Evolutionary conservation across 768 basidiomycete species (phyloP), one percentile per base, ranked within the genome.

Genomic region (Agrocybe praecox): DNA sequence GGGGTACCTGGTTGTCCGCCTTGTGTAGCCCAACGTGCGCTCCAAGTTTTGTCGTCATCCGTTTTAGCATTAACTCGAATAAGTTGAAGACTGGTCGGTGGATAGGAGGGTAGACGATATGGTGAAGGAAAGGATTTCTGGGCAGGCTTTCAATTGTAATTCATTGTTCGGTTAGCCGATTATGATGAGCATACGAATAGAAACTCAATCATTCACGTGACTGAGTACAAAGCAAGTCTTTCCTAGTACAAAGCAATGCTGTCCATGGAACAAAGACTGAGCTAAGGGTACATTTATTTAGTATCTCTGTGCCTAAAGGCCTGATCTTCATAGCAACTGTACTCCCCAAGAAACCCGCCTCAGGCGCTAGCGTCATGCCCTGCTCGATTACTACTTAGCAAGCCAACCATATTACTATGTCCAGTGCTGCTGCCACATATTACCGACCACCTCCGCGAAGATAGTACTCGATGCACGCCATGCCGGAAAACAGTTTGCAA

Each of bases 41-140:
- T 22, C 75, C 73, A 42, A 82, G 65, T 68, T 74, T 81, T 59
- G 78, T 76, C 18, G 81, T 75, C 81, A 84, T 82, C 66, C 79
- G 73, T 71, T 76, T 80, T 52, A 83, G 74, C 74, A 79, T 79
- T 65, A 71, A 70, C 59, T 32, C 52, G 17, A 22, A 26, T 32
- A 42, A 55, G 53, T 42, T 56, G 46, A 53, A 54, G 53, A 59
- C 55, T 45, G 44, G 52, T 50, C 21, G 33, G 21, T 29, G 47
- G 19, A 52, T 42, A 26, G 44, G 49, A 26, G 33, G 46, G 40
- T 29, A 46, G 40, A 46, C 45, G 54, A 53, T 49, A 40, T n/a
- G 53, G 43, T 26, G 42, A 54, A 29, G 51, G 47, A 55, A 48
- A 52, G 32, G 44, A 48, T 40, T 57, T 53, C 57, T 44, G 15